Conservation (phyloP, 192 early-diverging fungal species). For the Coemansia sp. region DNA sequence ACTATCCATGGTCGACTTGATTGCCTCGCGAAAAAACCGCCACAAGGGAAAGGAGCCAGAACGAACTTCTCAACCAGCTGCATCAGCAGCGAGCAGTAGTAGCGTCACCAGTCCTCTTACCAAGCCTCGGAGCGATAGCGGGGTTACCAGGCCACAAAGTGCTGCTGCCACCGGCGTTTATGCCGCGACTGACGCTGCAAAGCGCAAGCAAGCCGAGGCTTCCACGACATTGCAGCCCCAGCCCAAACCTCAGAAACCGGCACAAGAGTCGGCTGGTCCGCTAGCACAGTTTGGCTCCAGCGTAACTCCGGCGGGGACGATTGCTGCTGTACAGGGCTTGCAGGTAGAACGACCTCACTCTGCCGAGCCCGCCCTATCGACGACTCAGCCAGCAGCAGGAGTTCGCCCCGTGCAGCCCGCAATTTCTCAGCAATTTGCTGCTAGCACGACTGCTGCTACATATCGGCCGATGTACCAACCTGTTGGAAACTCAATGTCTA, state of each 20-base stretch:
- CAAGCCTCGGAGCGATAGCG: slow-evolving; percentile 48
- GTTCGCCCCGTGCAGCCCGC: slow-evolving; percentile 1
- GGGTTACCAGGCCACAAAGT: slow-evolving; percentile 19
- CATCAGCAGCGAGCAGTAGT: neutral
- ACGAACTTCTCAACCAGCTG: slow-evolving; percentile 9
- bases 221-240: neutral
- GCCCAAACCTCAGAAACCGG: neutral
- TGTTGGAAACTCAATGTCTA: neutral
- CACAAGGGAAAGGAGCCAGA: slow-evolving; percentile 57
- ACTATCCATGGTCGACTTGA: slow-evolving; percentile 57
- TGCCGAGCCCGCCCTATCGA: slow-evolving; percentile 20
- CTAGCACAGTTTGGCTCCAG: neutral
- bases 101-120: slow-evolving; percentile 4
- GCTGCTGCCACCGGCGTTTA: neutral
- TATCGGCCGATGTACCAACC: slow-evolving; percentile 10
- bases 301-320: slow-evolving; percentile 4
- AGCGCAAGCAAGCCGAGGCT: neutral
- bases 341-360: slow-evolving; percentile 37
- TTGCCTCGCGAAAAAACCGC: slow-evolving; percentile 53
- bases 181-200: slow-evolving; percentile 6
- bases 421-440: slow-evolving; percentile 2
- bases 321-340: neutral
- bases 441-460: neutral
- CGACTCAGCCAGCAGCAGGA: slow-evolving; percentile 3
- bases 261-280: neutral